Conservation (phyloP, 1,139 yeast species). For the Zygosaccharomyces pseudobailii region DNA sequence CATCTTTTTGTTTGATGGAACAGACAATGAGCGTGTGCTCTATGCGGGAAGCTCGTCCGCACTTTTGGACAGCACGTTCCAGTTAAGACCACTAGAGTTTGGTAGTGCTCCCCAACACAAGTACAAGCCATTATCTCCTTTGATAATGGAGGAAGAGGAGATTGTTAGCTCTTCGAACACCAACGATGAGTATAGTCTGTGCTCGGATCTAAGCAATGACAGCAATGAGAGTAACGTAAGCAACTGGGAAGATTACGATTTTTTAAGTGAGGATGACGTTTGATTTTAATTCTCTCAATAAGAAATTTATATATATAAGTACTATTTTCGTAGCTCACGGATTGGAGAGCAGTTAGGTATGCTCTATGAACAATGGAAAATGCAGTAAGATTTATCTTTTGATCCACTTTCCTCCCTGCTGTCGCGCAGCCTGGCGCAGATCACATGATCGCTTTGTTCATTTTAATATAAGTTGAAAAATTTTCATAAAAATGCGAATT, state of each 20-base stretch:
- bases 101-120: neutral
- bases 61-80: neutral
- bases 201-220: constrained; percentile 8
- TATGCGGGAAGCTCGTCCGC: neutral
- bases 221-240: neutral
- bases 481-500: neutral
- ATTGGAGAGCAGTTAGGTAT: neutral
- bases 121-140: neutral
- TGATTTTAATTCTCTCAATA: neutral
- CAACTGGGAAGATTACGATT: constrained; percentile 26
- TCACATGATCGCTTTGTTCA: neutral
- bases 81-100: neutral
- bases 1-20: neutral
- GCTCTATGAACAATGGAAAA: neutral
- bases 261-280: constrained; percentile 25
- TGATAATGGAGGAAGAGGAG: constrained; percentile 10
- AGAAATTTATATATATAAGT: neutral
- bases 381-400: neutral
- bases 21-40: neutral
- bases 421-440: neutral
- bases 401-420: neutral
- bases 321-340: neutral
- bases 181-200: constrained; percentile 15
- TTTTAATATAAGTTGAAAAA: neutral
- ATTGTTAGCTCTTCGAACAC: constrained; percentile 18